phyloP scores from a whole-genome alignment of 495 filamentous ascomycete genomes.

The Extremus antarcticus region DNA sequence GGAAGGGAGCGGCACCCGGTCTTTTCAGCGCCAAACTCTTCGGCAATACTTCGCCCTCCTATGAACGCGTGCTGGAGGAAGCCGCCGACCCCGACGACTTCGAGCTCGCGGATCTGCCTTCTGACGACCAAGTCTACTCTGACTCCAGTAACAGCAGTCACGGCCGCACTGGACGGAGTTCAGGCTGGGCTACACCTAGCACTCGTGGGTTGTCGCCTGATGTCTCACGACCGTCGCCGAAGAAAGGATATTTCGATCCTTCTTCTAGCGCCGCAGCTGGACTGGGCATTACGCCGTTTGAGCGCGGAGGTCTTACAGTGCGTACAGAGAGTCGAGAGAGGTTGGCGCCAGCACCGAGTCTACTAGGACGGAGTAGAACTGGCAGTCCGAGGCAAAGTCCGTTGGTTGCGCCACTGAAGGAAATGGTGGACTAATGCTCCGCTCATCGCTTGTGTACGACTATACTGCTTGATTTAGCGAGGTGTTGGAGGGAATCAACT shows the following conservation, averaged over 20 bases:
- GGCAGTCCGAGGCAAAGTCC: slow-evolving; percentile 61
- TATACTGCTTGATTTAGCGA: slow-evolving; percentile 8
- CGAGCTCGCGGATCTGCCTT: slow-evolving; percentile 57
- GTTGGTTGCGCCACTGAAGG: slow-evolving; percentile 41
- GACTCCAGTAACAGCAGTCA: slow-evolving; percentile 45
- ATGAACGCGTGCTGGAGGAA: slow-evolving; percentile 80
- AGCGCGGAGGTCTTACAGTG: slow-evolving; percentile 62
- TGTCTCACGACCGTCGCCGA: slow-evolving; percentile 2
- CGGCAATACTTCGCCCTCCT: slow-evolving; percentile 38
- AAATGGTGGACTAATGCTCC: slow-evolving; percentile 27
- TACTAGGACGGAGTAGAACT: slow-evolving; percentile 47
- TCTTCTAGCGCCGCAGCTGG: slow-evolving; percentile 21
- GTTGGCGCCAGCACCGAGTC: slow-evolving; percentile 35
- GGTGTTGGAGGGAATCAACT: slow-evolving; percentile 6
- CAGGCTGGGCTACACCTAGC: slow-evolving; percentile 54
- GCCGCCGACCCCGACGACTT: slow-evolving; percentile 40
- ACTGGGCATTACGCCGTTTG: slow-evolving; percentile 44
- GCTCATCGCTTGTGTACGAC: too few relatives aligned
- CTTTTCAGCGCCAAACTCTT: slow-evolving; percentile 45
- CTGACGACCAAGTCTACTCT: slow-evolving; percentile 36
- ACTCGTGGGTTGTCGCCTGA: slow-evolving; percentile 24
- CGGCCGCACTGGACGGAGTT: slow-evolving; percentile 42
- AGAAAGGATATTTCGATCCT: slow-evolving; percentile 20
- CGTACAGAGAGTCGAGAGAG: slow-evolving; percentile 76
- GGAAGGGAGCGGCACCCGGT: slow-evolving; percentile 30